Evolutionary conservation across 164 flowering plant species (phyloP).

Genomic region (Amborella trichopoda): DNA sequence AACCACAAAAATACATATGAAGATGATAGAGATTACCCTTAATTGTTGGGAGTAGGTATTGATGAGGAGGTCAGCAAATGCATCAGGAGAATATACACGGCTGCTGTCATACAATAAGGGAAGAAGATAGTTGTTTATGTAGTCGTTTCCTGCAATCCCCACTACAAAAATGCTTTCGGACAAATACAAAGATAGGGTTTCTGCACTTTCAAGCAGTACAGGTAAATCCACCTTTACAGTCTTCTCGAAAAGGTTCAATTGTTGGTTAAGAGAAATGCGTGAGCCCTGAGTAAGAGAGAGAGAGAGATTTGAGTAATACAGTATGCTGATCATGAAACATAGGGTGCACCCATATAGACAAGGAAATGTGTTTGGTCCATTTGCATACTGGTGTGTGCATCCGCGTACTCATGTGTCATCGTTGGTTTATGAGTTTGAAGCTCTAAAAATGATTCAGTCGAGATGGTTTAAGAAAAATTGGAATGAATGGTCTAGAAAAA

Average conservation of each 20-base stretch:
- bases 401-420: too few species aligned
- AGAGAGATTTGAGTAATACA: too few species aligned
- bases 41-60: conserved; percentile 43
- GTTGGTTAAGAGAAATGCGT: not conserved
- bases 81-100: conserved; percentile 26
- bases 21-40: conserved; percentile 23
- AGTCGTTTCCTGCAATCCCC: conserved; percentile 67
- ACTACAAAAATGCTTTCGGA: conserved; percentile 11
- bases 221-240: not conserved
- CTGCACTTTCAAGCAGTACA: not conserved
- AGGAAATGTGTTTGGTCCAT: too few species aligned
- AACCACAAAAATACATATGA: too few species aligned
- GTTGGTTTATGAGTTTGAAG: too few species aligned
- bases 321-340: too few species aligned
- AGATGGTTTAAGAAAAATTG: too few species aligned
- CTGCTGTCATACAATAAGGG: conserved; percentile 42
- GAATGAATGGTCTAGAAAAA: too few species aligned
- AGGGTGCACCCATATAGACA: too few species aligned
- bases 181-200: not conserved
- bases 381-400: too few species aligned
- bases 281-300: not conserved
- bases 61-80: conserved; percentile 46
- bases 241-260: not conserved
- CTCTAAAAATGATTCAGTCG: too few species aligned
- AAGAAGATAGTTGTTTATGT: conserved; percentile 64